phyloP scores from a whole-genome alignment of 2,329 filamentous ascomycete genomes.

The Shiraia bambusicola region DNA sequence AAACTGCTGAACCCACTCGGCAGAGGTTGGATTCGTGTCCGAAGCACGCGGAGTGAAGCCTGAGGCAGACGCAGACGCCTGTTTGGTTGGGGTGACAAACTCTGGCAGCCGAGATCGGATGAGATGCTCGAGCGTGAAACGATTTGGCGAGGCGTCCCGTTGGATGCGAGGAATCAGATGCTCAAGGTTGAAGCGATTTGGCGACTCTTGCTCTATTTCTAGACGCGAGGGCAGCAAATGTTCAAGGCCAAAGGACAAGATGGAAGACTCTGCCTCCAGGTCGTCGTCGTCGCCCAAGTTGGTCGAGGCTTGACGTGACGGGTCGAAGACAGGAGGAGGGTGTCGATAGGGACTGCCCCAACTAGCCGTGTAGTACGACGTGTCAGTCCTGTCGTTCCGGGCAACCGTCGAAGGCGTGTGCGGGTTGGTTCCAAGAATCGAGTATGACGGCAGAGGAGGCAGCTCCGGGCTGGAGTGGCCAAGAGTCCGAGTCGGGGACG shows the following conservation, averaged over 20 bases:
- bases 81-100: conserved; percentile 30
- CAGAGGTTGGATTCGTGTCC: conserved; percentile 56
- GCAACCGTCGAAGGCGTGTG: conserved; percentile 40
- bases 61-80: conserved; percentile 12
- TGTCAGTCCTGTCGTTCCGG: conserved; percentile 46
- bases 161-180: conserved; percentile 41
- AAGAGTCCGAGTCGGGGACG: conserved; percentile 45
- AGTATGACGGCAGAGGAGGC: conserved; percentile 39
- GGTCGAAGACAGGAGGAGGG: conserved; percentile 52
- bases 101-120: conserved; percentile 41
- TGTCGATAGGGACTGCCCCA: conserved; percentile 90
- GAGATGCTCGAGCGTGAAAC: conserved; percentile 43
- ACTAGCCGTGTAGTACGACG: conserved; percentile 69
- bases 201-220: conserved; percentile 34
- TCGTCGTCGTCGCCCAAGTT: conserved; percentile 45
- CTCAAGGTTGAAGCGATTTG: conserved; percentile 42
- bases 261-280: conserved; percentile 40
- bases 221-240: conserved; percentile 42
- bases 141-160: conserved; percentile 36
- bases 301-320: conserved; percentile 29
- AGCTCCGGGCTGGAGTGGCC: conserved; percentile 47
- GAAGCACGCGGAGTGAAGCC: conserved; percentile 30
- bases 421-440: conserved; percentile 33
- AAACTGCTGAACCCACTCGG: conserved; percentile 85
- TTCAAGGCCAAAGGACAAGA: conserved; percentile 42